Base-by-base conservation (phyloP, 257 asterid species). In the Coffea eugenioides region DNA sequence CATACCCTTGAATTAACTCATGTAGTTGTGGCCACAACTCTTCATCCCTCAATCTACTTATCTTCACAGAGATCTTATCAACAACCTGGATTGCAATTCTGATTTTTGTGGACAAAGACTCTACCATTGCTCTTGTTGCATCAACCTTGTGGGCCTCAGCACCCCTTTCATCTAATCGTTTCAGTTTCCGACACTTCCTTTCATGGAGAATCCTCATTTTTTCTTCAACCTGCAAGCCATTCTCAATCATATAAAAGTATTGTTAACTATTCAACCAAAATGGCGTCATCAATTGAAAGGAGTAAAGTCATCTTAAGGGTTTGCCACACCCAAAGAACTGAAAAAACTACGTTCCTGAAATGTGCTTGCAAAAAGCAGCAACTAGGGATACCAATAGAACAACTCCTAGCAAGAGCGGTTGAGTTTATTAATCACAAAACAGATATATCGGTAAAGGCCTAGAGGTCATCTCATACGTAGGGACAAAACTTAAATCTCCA, bases 21-120 rank as follows among this genome's bases (percentile, higher is more conserved):
- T 89, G 91, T 57, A 93, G 90, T 86, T 90, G 97, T 13, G 98
- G 99, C 99, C 99, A 95, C 81, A 93, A 83, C 73, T 93, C 99
- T 64, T 92, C 94, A 54, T 95, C 99, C 83, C 99, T 92, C 91
- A 95, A 82, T 77, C 39, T 84, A 85, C 92, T 92, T 82, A 95
- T 93, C 92, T 85, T 92, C 89, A 87, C 96, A 21, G 99, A 95
- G 73, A 93, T 92, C 85, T 89, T 93, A 87, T 95, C 99, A 64
- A 93, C 99, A 34, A 92, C 92, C 87, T 95, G 98, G 84, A 95
- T 95, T 16, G 98, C 93, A 54, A 96, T 92, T 84, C 88, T 86
- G 36, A 96, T 94, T 85, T 91, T 96, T 57, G 99, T 92, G 79
- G 99, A 94, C 73, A 96, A 90, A 78, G 90, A 86, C 86, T 92